These are phyloP conservation scores for Debaryomyces coudertii DNA, from an alignment of 1,139 yeast species.

Conservation along the genomic window DNA sequence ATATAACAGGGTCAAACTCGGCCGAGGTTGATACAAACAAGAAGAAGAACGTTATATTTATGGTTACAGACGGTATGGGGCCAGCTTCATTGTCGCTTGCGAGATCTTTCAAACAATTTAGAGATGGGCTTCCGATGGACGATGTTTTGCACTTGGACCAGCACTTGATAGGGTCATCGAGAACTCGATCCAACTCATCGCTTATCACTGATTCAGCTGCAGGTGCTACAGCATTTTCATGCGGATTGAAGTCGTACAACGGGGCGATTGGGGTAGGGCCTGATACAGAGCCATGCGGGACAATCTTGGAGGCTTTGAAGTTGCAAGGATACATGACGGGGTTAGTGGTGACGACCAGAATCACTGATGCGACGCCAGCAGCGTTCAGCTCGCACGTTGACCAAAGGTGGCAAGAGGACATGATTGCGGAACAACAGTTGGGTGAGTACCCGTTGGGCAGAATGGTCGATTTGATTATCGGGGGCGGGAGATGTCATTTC, in stretches of 20 bases:
- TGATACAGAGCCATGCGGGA: constrained; percentile 69
- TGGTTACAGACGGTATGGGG: constrained; percentile 94
- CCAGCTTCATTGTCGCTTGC: constrained; percentile 80
- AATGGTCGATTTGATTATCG: constrained; percentile 78
- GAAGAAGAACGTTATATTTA: constrained; percentile 70
- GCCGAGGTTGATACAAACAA: constrained; percentile 9
- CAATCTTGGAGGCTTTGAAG: constrained; percentile 82
- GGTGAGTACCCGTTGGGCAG: constrained; percentile 79
- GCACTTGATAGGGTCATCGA: constrained; percentile 71
- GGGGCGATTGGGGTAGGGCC: constrained; percentile 82
- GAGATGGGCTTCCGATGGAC: constrained; percentile 52
- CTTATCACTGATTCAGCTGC: constrained; percentile 90
- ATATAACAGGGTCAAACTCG: not conserved
- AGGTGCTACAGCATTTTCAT: constrained; percentile 89
- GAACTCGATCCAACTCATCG: constrained; percentile 74
- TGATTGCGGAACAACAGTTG: constrained; percentile 82
- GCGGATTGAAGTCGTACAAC: constrained; percentile 77
- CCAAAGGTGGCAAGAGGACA: constrained; percentile 72
- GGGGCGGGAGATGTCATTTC: constrained; percentile 87
- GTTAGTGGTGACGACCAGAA: constrained; percentile 80
- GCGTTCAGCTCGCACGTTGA: constrained; percentile 79
- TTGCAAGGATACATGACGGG: constrained; percentile 78
- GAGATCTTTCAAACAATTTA: constrained; percentile 65
- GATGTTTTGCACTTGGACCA: constrained; percentile 64
- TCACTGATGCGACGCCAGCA: constrained; percentile 82